phyloP scores from a whole-genome alignment of 306 rosid genomes.

The Phaseolus lunatus region DNA sequence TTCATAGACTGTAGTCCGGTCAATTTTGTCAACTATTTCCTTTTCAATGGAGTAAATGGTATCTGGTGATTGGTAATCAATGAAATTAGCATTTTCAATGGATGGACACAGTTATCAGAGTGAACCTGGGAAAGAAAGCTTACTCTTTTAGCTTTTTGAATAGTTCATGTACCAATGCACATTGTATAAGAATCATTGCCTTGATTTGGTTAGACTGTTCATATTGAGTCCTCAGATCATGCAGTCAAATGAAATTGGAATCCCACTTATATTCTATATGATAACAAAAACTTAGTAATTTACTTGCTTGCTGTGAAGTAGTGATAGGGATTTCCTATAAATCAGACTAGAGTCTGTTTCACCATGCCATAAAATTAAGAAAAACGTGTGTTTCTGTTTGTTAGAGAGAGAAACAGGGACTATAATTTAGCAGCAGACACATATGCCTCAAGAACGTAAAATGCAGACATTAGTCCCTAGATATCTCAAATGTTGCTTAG shows the following conservation, averaged over 20 bases:
- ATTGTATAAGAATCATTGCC: neutral
- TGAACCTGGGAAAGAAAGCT: neutral
- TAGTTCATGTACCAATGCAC: neutral
- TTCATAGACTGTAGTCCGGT: neutral
- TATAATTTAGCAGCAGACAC: neutral
- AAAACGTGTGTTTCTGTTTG: neutral
- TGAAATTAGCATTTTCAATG: neutral
- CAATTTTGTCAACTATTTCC: neutral
- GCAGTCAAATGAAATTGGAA: neutral
- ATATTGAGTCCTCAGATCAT: neutral
- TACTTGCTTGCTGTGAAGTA: conserved; percentile 5
- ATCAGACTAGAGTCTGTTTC: neutral
- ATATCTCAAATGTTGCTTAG: neutral
- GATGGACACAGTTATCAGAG: conserved; percentile 12
- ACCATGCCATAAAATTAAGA: neutral
- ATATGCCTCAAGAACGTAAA: neutral
- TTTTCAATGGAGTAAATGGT: neutral
- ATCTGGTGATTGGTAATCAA: neutral
- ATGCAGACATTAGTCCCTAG: neutral
- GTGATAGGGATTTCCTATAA: neutral
- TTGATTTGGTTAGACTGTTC: neutral
- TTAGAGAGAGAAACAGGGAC: neutral
- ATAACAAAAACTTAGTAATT: neutral
- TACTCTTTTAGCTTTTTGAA: conserved; percentile 14
- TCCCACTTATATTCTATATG: neutral